Evolutionary conservation across 1,284 basidiomycete genomes (phyloP).

Genomic region (Tilletia horrida): DNA sequence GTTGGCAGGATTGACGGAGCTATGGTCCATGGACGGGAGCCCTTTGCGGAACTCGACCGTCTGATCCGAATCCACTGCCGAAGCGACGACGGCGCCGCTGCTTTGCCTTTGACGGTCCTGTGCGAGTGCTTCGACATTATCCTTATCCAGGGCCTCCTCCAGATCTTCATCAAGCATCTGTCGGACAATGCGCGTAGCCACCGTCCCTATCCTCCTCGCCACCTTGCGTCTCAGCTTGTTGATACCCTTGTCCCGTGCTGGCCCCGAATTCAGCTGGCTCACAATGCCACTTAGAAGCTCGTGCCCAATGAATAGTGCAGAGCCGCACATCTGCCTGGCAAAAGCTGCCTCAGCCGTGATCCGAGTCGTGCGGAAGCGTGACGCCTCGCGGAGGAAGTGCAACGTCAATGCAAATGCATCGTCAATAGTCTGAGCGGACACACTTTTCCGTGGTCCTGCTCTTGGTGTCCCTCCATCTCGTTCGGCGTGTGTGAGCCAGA

Average conservation of each 20-base stretch:
- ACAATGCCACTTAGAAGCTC: neutral
- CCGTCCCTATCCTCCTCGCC: conserved; percentile 15
- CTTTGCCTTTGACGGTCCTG: conserved; percentile 1
- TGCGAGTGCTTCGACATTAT: neutral
- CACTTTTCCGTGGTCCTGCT: neutral
- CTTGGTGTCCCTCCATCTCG: neutral
- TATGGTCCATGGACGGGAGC: neutral
- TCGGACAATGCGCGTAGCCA: neutral
- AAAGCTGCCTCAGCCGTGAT: neutral
- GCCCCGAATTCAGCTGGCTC: neutral
- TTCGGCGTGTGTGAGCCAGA: too few relatives aligned
- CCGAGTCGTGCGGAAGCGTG: neutral
- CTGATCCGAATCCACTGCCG: neutral
- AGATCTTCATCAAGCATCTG: conserved; percentile 17
- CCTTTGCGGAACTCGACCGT: conserved; percentile 14
- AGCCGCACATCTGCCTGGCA: neutral
- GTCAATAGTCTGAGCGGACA: neutral
- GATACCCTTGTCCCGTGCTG: neutral
- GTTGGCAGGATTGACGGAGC: too few relatives aligned
- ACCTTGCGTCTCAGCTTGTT: neutral
- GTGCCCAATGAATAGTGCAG: neutral
- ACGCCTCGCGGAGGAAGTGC: conserved; percentile 3
- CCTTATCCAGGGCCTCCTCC: conserved; percentile 17
- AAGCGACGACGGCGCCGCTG: neutral
- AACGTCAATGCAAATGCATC: neutral